Evolutionary conservation across 306 rosid species (phyloP).

Genomic region (Malus sieversii): DNA sequence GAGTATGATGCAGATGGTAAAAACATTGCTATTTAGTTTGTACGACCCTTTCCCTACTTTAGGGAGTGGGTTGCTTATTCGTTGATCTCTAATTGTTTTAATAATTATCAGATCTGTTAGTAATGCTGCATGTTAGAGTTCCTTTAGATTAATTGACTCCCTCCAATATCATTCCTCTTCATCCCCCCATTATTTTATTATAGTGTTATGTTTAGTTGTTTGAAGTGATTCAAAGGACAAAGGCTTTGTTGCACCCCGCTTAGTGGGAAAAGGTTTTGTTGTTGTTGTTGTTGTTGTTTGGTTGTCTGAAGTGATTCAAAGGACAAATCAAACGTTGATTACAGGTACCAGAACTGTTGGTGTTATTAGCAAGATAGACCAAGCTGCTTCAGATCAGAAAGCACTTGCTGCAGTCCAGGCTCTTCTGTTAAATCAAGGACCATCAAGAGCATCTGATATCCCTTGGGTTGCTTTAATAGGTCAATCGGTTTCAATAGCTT

Average conservation of each 20-base stretch:
- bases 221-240: slow-evolving; percentile 10
- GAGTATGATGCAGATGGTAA: slow-evolving; percentile 87
- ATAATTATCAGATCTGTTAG: background rate
- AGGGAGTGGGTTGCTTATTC: background rate
- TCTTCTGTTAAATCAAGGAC: slow-evolving; percentile 84
- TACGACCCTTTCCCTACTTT: background rate
- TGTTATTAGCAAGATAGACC: slow-evolving; percentile 86
- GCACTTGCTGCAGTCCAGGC: slow-evolving; percentile 95
- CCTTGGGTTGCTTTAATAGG: slow-evolving; percentile 97
- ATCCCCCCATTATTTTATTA: background rate
- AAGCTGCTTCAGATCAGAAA: slow-evolving; percentile 85
- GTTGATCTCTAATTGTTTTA: background rate
- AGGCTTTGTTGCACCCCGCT: too few species aligned
- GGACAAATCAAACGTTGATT: slow-evolving; percentile 6
- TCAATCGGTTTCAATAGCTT: slow-evolving; percentile 87
- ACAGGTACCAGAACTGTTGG: slow-evolving; percentile 92
- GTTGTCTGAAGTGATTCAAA: slow-evolving; percentile 13
- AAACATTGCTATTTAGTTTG: slow-evolving; percentile 6
- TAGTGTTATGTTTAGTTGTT: slow-evolving; percentile 4
- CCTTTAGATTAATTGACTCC: background rate
- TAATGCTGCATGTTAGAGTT: background rate
- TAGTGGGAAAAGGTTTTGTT: too few species aligned
- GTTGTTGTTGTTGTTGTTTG: background rate
- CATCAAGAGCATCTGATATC: slow-evolving; percentile 70
- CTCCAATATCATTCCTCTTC: background rate